Percentiles rank a stretch among this genome's conserved stretches.
Evolutionary conservation across 1,284 basidiomycete species (phyloP).

Genomic region (Apiotrichum veenhuisii): DNA sequence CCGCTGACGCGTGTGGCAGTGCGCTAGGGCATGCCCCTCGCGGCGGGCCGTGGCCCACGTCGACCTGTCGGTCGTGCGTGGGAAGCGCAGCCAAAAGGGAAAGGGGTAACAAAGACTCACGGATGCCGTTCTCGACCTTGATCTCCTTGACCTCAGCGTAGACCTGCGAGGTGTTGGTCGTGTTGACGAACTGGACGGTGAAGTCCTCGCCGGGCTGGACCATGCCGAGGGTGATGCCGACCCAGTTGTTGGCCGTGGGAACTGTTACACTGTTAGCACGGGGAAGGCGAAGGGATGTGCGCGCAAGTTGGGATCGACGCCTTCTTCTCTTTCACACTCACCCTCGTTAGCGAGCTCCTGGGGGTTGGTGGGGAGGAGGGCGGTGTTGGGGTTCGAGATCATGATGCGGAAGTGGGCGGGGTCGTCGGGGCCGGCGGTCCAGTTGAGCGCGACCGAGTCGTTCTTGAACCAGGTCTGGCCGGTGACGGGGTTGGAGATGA

Average conservation of each 20-base stretch:
- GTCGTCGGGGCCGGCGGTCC: conserved; percentile 36
- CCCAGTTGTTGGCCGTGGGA: conserved; percentile 29
- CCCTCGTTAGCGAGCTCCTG: conserved; percentile 43
- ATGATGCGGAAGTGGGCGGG: conserved; percentile 38
- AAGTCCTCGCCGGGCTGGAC: conserved; percentile 40
- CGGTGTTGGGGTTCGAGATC: conserved; percentile 32
- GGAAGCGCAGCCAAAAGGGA: neutral
- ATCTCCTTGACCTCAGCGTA: conserved; percentile 52
- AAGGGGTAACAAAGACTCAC: conserved; percentile 50
- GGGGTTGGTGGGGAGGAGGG: conserved; percentile 25
- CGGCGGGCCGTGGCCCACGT: neutral
- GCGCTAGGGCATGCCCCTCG: neutral
- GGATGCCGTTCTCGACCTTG: conserved; percentile 40
- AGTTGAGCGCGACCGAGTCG: conserved; percentile 44
- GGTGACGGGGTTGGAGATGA: conserved; percentile 35
- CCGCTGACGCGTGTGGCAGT: neutral
- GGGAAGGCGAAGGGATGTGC: no score
- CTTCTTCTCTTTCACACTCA: conserved; percentile 17
- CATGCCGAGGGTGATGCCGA: conserved; percentile 31
- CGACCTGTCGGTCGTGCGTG: neutral
- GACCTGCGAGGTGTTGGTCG: conserved; percentile 50
- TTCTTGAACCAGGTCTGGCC: conserved; percentile 41
- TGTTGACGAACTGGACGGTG: conserved; percentile 53
- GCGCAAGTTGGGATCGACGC: no score
- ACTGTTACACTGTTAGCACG: conserved; percentile 15